Base-by-base conservation (phyloP, 768 basidiomycete genomes). In the Baorangia bicolor region DNA sequence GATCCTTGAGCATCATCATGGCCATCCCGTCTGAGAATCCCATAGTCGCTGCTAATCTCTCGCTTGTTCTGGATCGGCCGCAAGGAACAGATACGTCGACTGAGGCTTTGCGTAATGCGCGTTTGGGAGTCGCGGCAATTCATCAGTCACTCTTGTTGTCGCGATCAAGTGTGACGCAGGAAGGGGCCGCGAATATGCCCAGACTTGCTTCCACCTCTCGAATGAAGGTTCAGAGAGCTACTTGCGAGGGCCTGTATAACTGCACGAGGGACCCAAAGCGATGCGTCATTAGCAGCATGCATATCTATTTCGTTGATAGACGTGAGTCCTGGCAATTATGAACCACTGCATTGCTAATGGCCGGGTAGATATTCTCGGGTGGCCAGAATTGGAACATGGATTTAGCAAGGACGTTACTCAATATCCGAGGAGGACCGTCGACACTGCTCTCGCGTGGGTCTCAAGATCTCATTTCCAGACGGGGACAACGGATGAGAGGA, bases 1-100 rank as follows among this genome's bases (percentile, higher is more conserved):
- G 73, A 67, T 74, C 75, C 41, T 73, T 78, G 55, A 75, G 75
- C 62, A 69, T 77, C 53, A 75, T 77, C 69, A 76, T 82, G 78
- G 74, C 72, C 60, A 65, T 75, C 45, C 75, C 74, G 44, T 69
- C 72, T 66, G 69, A 79, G 66, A 80, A 78, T 63, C 71, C 73
- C 23, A 67, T 81, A 64, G 64, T 77, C 46, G 70, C 71, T 53
- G 73, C 74, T 61, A 75, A 76, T 61, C 64, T 76, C 28, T 72
- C 76, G 28, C 72, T 78, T 59, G 71, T 77, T 25, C 66, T 79
- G 57, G 74, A 74, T 58, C 70, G 70, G 34, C 69, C 70, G 23
- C 65, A 72, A 65, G 72, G 74, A 27, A 62, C 64, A 61, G 70
- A 76, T 61, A 52, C 60, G 30, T 69, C 74, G 8, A 70, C 70